Evolutionary conservation across 2,329 filamentous ascomycete genomes (phyloP).

Genomic region (Penicillium sp.): DNA sequence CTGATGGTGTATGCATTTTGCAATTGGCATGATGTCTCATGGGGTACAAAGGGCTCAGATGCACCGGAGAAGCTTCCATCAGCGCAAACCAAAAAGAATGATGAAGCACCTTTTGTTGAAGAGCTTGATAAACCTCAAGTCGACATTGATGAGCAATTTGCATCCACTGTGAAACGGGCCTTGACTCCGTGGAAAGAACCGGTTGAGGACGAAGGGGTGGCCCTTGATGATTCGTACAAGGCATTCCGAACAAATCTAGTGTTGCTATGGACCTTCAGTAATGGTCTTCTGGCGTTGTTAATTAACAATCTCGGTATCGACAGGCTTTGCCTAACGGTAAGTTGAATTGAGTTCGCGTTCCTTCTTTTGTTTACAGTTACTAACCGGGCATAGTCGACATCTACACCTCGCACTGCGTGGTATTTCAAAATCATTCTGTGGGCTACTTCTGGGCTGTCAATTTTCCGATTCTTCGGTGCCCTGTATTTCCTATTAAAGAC

Average conservation of each 20-base stretch:
- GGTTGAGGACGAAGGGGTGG: conserved; percentile 73
- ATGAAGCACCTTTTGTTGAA: conserved; percentile 82
- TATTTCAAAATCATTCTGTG: conserved; percentile 19
- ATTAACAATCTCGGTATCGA: conserved; percentile 68
- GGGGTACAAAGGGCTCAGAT: conserved; percentile 97
- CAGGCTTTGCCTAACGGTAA: conserved; percentile 19
- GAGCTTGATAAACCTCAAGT: conserved; percentile 93
- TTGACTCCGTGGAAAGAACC: conserved; percentile 74
- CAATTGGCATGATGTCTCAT: conserved; percentile 99
- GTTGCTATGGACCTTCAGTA: conserved; percentile 87
- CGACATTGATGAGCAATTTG: conserved; percentile 94
- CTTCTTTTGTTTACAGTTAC: neutral
- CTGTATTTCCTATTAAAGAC: conserved; percentile 18
- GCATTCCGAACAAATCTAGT: conserved; percentile 94
- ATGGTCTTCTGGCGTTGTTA: conserved; percentile 74
- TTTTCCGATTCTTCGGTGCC: conserved; percentile 19
- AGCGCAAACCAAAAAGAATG: conserved; percentile 78
- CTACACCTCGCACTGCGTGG: conserved; percentile 9
- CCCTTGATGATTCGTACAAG: conserved; percentile 94
- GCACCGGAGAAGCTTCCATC: conserved; percentile 87
- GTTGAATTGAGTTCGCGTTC: neutral
- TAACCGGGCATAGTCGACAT: neutral
- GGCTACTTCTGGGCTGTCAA: conserved; percentile 19
- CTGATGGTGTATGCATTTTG: conserved; percentile 98
- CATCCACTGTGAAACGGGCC: conserved; percentile 87